Evolutionary conservation across 179 eudicot genomes (phyloP), one percentile per base, ranked within the genome.

Genomic region (Corrigiola litoralis): DNA sequence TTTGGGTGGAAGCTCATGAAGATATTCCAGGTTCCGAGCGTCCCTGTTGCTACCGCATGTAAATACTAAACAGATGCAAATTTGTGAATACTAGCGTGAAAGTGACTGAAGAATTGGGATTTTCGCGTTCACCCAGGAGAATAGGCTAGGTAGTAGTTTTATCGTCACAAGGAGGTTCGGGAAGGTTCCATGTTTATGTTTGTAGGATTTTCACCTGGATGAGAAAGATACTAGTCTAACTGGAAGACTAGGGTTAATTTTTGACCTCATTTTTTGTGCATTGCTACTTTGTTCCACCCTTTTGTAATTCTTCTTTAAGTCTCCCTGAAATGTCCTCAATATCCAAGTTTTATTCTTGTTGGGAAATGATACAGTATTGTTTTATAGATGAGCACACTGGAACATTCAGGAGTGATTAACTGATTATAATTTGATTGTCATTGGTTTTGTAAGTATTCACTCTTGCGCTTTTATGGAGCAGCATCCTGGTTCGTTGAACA

Each of bases 1-100:
- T 28, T 48, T 86, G 60, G 92, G 88, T 32, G 71, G 78, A 59
- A 62, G 63, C 58, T 57, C 53, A 5, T 77, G 47, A 70, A 29
- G 23, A 24, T 72, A 47, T 13, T 1, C n/a, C n/a, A 31, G 20
- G 24, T 33, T 51, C 41, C 1, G 46, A 42, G 51, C 55, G 37
- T 25, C 34, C 20, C 25, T 41, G 7, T 8, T 73, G 73, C 65
- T 63, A 18, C 29, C 38, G n/a, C 51, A 32, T 75, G 79, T 75
- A 75, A 64, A 74, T 74, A 75, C 74, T 54, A 67, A 57, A 69
- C 55, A 58, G 74, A 57, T 37, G 61, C 41, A 52, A 69, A 36
- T 38, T n/a, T 75, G 78, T 75, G 74, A 75, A 75, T 75, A 75
- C 79, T 69, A 69, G 71, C 69, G 46, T 52, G 72, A 47, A 34